Base-by-base conservation (phyloP, 2,329 filamentous ascomycete species). In the Pseudonectria foliicola region DNA sequence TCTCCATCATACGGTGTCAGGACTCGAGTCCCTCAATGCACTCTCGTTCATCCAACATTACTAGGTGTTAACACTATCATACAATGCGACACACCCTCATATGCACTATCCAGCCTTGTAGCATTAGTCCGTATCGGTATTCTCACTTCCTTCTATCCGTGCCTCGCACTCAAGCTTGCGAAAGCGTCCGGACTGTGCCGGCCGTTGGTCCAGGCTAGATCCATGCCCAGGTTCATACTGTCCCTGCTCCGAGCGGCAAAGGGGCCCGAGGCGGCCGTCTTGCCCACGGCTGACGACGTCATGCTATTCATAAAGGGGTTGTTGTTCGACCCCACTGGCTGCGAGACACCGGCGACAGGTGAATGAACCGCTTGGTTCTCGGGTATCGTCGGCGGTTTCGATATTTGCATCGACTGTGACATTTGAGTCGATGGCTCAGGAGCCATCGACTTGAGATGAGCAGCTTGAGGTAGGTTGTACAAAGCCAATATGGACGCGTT, bases 121-220 rank as follows among this genome's bases (percentile, higher is more conserved):
- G 31, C 32, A 21, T 21, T 45, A 41, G 44, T 29, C 34, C 42
- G 40, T 38, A 31, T 14, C 34, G 16, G 31, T 36, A 14, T 33
- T 6, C 25, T 39, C 26, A 46, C 39, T 40, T 61, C 44, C 56
- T 37, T 53, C 62, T 48, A 70, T 52, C 56, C 61, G 50, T 73
- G 70, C 45, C 73, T 66, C 34, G 82, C 77, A 50, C 82, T 86
- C 44, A 89, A 64, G 33, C 80, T 84, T 3, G 83, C 77, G 68
- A 88, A 89, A 11, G 84, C 84, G 59, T 89, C 84, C 4, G 84
- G 84, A 49, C 82, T 87, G 53, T 88, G 83, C 27, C 84, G 67
- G 8, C 84, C 84, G 48, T 80, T 81, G 49, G 68, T 69, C 75
- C 75, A 79, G 29, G 74, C 70, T 66, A 79, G 73, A 37, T 76